Conservation (phyloP, 208 protist species). For the Acanthamoeba sp. region DNA sequence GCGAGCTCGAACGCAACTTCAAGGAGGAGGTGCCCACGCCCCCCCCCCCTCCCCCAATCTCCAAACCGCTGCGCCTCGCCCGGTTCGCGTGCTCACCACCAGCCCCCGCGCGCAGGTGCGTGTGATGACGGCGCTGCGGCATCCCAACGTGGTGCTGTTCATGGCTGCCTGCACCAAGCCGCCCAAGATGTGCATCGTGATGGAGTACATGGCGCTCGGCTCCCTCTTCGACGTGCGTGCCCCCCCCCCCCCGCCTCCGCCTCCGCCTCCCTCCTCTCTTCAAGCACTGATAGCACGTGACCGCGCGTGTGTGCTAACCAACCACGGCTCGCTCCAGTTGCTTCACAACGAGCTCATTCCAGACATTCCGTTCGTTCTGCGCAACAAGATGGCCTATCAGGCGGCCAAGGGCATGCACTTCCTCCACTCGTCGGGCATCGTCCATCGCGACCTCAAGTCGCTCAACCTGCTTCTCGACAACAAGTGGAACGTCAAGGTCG, state of each 20-base stretch:
- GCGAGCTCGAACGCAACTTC: not conserved
- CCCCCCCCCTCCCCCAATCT: no score
- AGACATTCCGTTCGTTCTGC: conserved; percentile 11
- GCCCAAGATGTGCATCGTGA: conserved; percentile 69
- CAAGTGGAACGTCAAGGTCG: conserved; percentile 66
- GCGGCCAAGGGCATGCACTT: conserved; percentile 71
- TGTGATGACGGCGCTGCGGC: conserved; percentile 46
- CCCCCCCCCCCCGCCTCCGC: not conserved
- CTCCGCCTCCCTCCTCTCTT: not conserved
- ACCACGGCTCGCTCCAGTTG: not conserved
- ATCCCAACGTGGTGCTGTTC: conserved; percentile 67
- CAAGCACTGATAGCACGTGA: no score
- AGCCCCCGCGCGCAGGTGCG: not conserved
- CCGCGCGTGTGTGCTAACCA: not conserved
- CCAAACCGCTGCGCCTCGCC: not conserved
- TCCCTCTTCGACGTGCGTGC: conserved; percentile 9
- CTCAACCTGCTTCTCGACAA: conserved; percentile 65
- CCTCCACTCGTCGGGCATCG: conserved; percentile 66
- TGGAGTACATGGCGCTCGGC: conserved; percentile 63
- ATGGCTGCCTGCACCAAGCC: conserved; percentile 62
- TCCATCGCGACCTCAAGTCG: conserved; percentile 68
- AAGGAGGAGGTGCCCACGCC: conserved; percentile 18
- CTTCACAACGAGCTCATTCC: conserved; percentile 52
- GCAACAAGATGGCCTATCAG: conserved; percentile 66
- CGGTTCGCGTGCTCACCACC: not conserved